Evolutionary conservation across 2,329 filamentous ascomycete species (phyloP).

Genomic region (Pezicula carpinea): DNA sequence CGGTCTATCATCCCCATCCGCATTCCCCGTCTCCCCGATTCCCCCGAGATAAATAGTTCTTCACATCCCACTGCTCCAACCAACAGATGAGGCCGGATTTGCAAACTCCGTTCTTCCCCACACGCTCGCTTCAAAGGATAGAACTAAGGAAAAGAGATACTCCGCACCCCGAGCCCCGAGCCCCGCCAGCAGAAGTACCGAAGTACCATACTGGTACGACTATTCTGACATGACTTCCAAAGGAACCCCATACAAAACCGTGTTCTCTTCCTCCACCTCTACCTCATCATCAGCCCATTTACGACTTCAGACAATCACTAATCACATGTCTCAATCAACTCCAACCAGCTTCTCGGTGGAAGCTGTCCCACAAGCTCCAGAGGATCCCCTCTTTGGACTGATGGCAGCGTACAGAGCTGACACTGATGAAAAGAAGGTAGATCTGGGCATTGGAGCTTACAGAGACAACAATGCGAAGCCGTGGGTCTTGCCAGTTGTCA

Average conservation of each 20-base stretch:
- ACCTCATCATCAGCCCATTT: conserved; percentile 37
- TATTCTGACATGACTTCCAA: conserved; percentile 1
- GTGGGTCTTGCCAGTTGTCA: conserved; percentile 94
- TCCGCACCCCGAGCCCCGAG: too few species aligned
- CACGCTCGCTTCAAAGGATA: too few species aligned
- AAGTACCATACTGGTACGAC: neutral
- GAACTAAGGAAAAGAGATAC: too few species aligned
- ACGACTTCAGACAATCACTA: conserved; percentile 56
- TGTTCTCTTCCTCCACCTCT: conserved; percentile 5
- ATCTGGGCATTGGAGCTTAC: conserved; percentile 89
- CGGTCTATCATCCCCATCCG: neutral
- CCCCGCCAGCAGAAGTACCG: too few species aligned
- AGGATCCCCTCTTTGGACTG: conserved; percentile 91
- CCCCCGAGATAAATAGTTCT: too few species aligned
- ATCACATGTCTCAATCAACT: conserved; percentile 57
- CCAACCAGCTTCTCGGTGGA: conserved; percentile 69
- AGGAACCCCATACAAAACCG: neutral
- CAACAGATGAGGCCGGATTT: too few species aligned
- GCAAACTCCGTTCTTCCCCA: too few species aligned
- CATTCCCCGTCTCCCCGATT: neutral
- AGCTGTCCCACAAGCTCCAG: conserved; percentile 81
- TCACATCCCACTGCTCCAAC: too few species aligned
- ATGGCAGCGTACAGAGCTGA: conserved; percentile 86
- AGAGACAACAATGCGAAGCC: conserved; percentile 93
- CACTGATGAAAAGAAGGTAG: conserved; percentile 73